Evolutionary conservation across 2,329 filamentous ascomycete species (phyloP).

Genomic region (Pleoardoris graminearum): DNA sequence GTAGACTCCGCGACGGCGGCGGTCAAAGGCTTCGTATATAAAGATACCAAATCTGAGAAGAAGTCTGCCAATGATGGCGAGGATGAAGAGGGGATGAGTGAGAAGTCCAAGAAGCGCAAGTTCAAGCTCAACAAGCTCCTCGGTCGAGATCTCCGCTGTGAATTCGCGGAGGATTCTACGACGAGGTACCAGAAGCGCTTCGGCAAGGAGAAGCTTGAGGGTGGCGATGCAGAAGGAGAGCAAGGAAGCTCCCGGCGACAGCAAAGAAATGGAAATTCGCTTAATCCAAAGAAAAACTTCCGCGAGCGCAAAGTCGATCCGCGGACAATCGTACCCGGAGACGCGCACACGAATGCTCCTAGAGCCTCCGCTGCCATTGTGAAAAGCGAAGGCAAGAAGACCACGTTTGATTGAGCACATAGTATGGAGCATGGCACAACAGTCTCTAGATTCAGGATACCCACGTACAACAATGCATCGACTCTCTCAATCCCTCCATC

Average conservation of each 20-base stretch:
- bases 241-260: constrained; percentile 39
- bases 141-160: constrained; percentile 80
- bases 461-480: constrained; percentile 3
- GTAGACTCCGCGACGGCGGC: constrained; percentile 73
- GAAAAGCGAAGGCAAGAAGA: constrained; percentile 76
- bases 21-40: constrained; percentile 78
- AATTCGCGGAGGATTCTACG: constrained; percentile 90
- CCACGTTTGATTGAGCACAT: constrained; percentile 69
- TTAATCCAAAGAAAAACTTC: constrained; percentile 17
- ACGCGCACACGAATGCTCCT: constrained; percentile 52
- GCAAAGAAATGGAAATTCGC: constrained; percentile 28
- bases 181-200: constrained; percentile 92
- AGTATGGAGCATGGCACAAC: background rate
- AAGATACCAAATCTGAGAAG: constrained; percentile 54
- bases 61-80: constrained; percentile 60
- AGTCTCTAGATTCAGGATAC: constrained; percentile 1
- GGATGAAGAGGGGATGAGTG: constrained; percentile 48
- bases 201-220: constrained; percentile 65
- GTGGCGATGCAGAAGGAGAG: constrained; percentile 23
- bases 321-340: constrained; percentile 49
- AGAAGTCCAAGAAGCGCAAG: constrained; percentile 55
- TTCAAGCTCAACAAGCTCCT: constrained; percentile 86
- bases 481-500: background rate
- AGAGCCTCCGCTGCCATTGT: constrained; percentile 80
- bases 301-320: constrained; percentile 47